Base-by-base conservation (phyloP, 2,329 filamentous ascomycete species). In the Aspergillus calidoustus region DNA sequence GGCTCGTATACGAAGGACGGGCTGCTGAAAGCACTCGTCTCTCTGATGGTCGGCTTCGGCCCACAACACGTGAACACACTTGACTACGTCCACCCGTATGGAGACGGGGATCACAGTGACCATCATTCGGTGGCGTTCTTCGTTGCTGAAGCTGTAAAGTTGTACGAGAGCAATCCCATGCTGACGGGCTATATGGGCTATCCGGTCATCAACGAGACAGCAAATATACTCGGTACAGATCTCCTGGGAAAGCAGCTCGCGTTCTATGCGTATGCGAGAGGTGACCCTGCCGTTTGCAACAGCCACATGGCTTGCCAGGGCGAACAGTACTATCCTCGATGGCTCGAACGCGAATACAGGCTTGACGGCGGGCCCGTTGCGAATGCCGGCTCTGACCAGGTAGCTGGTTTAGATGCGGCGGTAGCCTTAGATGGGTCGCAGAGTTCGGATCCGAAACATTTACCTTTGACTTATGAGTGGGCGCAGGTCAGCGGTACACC, bases 51-150 rank as follows among this genome's bases (percentile, higher is more conserved):
- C 6, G 53, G 54, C 1, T 67, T 63, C 17, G 23, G 31, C 0
- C 62, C 58, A 0, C 59, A 64, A 23, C 55, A 57, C 11, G 54
- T 68, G 49, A 68, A 68, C 34, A 67, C 64, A 2, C 49, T 54
- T 19, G 65, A 67, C 44, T 67, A 49, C 51, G 63, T 62, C 11
- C 25, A 64, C 17, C 49, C 31, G 30, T 54, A 59, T 31, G 60
- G 64, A 4, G 54, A 62, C 6, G 60, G 65, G 0, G 66, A 68
- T 31, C 65, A 67, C 30, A 63, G 58, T 31, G 66, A 68, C 22
- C 64, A 68, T 43, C 53, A 64, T 38, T 46, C 62, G 9, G 54
- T 60, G 3, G 66, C 38, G 0, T 66, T 52, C 25, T 67, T 68
- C 43, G 62, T 57, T 5, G 17, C 34, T 4, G 25, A 58, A 17